Conservation (phyloP, 2,329 filamentous ascomycete genomes). For the Lachnellula hyalina region DNA sequence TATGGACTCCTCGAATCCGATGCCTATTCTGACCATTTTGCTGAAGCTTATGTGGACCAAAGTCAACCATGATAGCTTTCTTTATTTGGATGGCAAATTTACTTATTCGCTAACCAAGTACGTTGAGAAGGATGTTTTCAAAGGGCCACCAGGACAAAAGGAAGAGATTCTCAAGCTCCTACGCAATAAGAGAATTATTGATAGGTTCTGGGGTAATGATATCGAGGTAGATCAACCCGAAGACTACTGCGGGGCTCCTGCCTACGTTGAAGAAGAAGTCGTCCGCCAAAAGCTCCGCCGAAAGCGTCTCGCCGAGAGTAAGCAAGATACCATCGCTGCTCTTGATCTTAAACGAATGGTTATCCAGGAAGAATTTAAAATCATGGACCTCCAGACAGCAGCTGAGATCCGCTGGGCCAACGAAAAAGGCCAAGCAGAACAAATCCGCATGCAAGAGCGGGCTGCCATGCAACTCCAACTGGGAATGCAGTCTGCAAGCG, state of each 20-base stretch:
- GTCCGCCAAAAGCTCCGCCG: constrained; percentile 9
- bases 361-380: constrained; percentile 6
- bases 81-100: constrained; percentile 45
- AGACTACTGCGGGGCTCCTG: constrained; percentile 10
- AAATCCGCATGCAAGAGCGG: constrained; percentile 2
- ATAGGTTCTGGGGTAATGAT: constrained; percentile 15
- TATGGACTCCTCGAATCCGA: constrained; percentile 50
- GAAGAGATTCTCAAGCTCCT: constrained; percentile 9
- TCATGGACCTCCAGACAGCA: constrained; percentile 5
- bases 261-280: constrained; percentile 14
- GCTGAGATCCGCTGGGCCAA: constrained; percentile 5
- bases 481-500: neutral
- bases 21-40: constrained; percentile 51
- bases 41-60: constrained; percentile 61
- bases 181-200: constrained; percentile 9
- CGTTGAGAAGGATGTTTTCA: constrained; percentile 31
- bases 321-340: constrained; percentile 4
- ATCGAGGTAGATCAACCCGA: constrained; percentile 12
- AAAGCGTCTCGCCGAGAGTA: constrained; percentile 10
- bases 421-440: constrained; percentile 3
- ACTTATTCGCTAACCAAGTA: constrained; percentile 64
- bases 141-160: constrained; percentile 12
- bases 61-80: constrained; percentile 55
- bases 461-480: constrained; percentile 8
- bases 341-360: constrained; percentile 10